Conservation (phyloP, 805 yeast species). For the Myxozyma sirexii region DNA sequence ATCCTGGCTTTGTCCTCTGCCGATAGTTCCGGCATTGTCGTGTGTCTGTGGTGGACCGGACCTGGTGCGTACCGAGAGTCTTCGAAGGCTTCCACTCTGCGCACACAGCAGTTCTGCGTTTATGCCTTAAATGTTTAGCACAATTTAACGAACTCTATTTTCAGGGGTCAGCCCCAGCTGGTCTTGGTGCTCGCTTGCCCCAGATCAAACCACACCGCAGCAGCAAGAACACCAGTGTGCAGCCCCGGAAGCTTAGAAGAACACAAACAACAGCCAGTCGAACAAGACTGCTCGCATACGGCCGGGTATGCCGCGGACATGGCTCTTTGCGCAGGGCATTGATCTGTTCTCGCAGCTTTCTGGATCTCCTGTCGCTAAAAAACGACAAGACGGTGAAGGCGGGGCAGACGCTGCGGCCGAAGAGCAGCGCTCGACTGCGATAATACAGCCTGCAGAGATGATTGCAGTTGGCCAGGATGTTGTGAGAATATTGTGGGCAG, state of each 20-base stretch:
- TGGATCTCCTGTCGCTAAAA: neutral
- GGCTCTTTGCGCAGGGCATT: constrained; percentile 21
- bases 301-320: constrained; percentile 10
- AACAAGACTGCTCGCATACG: neutral
- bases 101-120: too few relatives aligned
- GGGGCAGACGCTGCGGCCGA: neutral
- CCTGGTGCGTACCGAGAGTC: neutral
- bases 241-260: too few relatives aligned
- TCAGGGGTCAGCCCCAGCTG: constrained; percentile 8
- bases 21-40: constrained; percentile 12
- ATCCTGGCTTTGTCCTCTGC: constrained; percentile 33
- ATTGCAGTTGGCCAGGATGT: constrained; percentile 8
- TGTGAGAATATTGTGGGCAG: constrained; percentile 19
- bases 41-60: neutral
- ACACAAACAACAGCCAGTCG: too few relatives aligned
- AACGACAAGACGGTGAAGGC: neutral
- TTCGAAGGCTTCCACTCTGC: too few relatives aligned
- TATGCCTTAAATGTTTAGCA: neutral
- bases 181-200: neutral
- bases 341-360: constrained; percentile 14
- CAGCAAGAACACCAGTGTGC: too few relatives aligned
- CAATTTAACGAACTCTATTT: neutral
- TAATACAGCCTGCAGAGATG: constrained; percentile 5
- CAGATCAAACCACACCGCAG: neutral
- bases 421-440: neutral